These are phyloP conservation scores for Venustampulla echinocandica DNA, from an alignment of 495 filamentous ascomycete species.

Conservation along the genomic window DNA sequence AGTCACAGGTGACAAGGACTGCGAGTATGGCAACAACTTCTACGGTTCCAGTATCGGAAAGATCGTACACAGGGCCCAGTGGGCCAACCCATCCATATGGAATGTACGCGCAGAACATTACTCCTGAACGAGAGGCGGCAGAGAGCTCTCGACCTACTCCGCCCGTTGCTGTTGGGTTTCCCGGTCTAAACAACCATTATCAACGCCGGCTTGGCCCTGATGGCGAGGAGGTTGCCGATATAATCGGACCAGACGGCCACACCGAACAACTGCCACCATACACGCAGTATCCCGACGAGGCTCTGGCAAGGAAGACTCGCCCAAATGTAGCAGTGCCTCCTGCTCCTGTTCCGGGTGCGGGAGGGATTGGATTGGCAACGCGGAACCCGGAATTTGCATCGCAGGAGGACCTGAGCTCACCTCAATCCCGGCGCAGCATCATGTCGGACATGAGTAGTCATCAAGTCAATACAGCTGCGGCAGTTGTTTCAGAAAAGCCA, in stretches of 20 bases:
- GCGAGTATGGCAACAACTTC: constrained; percentile 58
- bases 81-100: constrained; percentile 78
- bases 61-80: constrained; percentile 49
- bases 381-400: constrained; percentile 48
- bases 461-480: constrained; percentile 32
- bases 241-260: constrained; percentile 85
- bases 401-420: constrained; percentile 34
- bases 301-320: constrained; percentile 29
- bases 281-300: constrained; percentile 63
- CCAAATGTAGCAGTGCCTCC: constrained; percentile 13
- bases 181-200: constrained; percentile 52
- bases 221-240: constrained; percentile 74
- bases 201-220: constrained; percentile 66
- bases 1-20: constrained; percentile 53
- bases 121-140: constrained; percentile 26
- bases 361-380: constrained; percentile 44
- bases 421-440: constrained; percentile 41
- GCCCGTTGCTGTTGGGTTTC: constrained; percentile 59
- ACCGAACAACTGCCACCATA: constrained; percentile 88
- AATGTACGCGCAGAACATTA: constrained; percentile 70
- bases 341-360: constrained; percentile 29
- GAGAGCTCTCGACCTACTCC: constrained; percentile 33
- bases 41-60: constrained; percentile 41
- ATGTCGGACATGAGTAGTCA: constrained; percentile 36
- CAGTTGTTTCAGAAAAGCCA: constrained; percentile 34